phyloP scores from a whole-genome alignment of 805 yeast genomes.

The Candida wancherniae region DNA sequence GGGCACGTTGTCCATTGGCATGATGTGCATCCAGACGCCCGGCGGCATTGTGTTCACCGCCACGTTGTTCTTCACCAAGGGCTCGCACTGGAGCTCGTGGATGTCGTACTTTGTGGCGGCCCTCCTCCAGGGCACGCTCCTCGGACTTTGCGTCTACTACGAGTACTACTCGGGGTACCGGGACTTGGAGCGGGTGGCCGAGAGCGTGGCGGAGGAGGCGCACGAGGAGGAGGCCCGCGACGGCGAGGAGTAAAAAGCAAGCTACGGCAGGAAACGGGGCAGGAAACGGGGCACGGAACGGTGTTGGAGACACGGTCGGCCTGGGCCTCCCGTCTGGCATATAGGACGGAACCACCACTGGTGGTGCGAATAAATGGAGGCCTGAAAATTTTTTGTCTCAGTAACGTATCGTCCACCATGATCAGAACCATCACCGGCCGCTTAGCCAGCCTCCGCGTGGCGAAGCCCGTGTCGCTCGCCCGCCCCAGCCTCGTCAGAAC shows the following conservation, averaged over 20 bases:
- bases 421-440: slow-evolving; percentile 24
- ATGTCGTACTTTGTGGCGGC: slow-evolving; percentile 74
- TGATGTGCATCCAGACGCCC: slow-evolving; percentile 86
- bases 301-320: no score
- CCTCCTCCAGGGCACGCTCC: slow-evolving; percentile 53
- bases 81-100: slow-evolving; percentile 86
- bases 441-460: slow-evolving; percentile 22
- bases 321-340: no score
- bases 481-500: slow-evolving; percentile 31
- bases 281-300: no score
- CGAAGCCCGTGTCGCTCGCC: slow-evolving; percentile 20
- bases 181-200: slow-evolving; percentile 9
- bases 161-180: slow-evolving; percentile 16
- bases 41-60: slow-evolving; percentile 81
- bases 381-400: slow-evolving; percentile 1
- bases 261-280: no score
- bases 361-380: no score
- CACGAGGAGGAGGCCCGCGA: no score
- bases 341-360: no score
- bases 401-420: slow-evolving; percentile 21
- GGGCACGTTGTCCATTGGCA: slow-evolving; percentile 71
- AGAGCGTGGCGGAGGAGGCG: no score
- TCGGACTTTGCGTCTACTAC: slow-evolving; percentile 57
- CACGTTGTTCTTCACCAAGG: slow-evolving; percentile 65
- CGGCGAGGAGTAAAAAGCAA: no score